Evolutionary conservation across 2,329 filamentous ascomycete genomes (phyloP), one percentile per base, ranked within the genome.

Genomic region (Diplodia mutila): DNA sequence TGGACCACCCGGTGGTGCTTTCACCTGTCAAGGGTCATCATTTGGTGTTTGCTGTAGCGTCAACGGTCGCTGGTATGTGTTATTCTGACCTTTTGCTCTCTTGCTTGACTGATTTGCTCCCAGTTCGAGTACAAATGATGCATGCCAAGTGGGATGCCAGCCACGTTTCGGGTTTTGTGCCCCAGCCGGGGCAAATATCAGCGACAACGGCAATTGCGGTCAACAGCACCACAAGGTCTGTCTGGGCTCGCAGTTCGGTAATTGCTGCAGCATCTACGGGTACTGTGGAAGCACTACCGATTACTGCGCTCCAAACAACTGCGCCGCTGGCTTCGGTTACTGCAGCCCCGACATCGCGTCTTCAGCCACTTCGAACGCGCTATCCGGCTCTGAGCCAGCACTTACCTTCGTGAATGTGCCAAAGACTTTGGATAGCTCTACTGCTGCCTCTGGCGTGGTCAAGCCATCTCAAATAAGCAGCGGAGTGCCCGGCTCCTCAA

Each of bases 221-320:
- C 9, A 48, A 18, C 63, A 51, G n/a, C n/a, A 63, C 46, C 59
- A 63, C 27, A 37, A 66, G 14, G 53, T 55, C 21, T 67, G 65
- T 23, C 48, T 64, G 23, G 68, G 64, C 4, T 67, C 65, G 21
- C 52, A 51, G 23, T 69, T 51, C 29, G 68, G 65, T 21, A 48
- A 37, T 21, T 69, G 68, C 34, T 67, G 68, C 57, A 64, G 55
- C 23, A 39, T 61, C 18, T 67, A 67, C 32, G 68, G 68, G 8
- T 65, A 52, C 51, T 69, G 68, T n/a, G 68, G 68, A 2, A 37
- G 48, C 27, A 48, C 63, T 18, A 52, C 55, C 18, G 67, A 65
- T 14, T 69, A 51, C 57, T 69, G 64, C 23, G 67, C 46, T 8
- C 39, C 67, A 16, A n/a, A 16, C 12, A 54, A 51, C 32, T 69